Base-by-base conservation (phyloP, 148 eudicot species). In the Rheum nobile region DNA sequence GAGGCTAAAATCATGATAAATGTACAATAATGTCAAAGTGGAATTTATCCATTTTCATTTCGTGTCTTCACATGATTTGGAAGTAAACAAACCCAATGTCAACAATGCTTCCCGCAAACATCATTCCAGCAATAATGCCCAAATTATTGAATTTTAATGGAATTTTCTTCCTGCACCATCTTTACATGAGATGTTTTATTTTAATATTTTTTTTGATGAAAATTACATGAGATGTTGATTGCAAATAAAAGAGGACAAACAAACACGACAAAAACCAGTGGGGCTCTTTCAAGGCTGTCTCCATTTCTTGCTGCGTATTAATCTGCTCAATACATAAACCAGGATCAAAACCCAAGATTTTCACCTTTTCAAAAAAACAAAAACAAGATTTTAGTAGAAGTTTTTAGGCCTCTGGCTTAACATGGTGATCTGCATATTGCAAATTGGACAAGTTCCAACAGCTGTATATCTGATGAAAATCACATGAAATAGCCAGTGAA, bases 51-150 rank as follows among this genome's bases (percentile, higher is more conserved):
- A 41, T 6, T 8, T 41, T 41, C 8, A 41, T 41, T 41, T 41
- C 6, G 11, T 41, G 2, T 8, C 43, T 41, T 41, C 6, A 41
- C 43, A 5, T 41, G 43, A 3, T 5, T 41, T 41, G 2, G 43
- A 8, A 41, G 43, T 41, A 3, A 41, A 41, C 10, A 41, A 41
- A 41, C 43, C 43, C 43, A 9, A 41, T 41, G 43, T 41, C 43
- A 41, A 41, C 11, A 3, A 21, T 50, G 26, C n/a, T 50, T 22
- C 26, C 57, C 70, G 32, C 67, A 61, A 1, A 29, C 39, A 31
- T 65, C 32, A 65, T 65, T 32, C 39, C 39, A 65, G 70, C 70
- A 65, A 65, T 16, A 65, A 34, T 65, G 21, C 41, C 70, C 70
- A 65, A 32, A 65, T 65, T 65, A 65, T 65, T 65, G 17, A 16